phyloP scores from a whole-genome alignment of 176 grass and related monocot species.

The Coix lacrymajobi region DNA sequence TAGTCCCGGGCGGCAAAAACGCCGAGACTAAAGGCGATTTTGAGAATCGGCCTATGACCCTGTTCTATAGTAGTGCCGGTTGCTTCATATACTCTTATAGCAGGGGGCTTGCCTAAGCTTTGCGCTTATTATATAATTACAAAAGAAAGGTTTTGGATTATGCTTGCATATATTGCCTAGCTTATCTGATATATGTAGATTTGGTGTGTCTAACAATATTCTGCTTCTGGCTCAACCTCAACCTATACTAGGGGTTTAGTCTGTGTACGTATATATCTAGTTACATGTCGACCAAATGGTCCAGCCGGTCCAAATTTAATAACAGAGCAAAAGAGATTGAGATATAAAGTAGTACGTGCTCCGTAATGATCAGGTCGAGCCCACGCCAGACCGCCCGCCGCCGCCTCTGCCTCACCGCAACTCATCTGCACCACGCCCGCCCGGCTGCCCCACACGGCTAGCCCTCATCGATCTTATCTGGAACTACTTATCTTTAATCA shows the following conservation, averaged over 20 bases:
- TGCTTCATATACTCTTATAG: no score
- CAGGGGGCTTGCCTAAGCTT: no score
- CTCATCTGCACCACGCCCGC: background rate
- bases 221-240: background rate
- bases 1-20: no score
- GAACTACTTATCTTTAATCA: background rate
- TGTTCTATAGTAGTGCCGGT: no score
- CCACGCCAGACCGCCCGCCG: slow-evolving; percentile 38
- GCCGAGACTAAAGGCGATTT: no score
- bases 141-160: background rate
- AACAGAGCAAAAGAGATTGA: background rate
- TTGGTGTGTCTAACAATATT: background rate
- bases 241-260: background rate
- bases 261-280: background rate
- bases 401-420: slow-evolving; percentile 2
- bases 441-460: background rate
- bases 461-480: background rate
- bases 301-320: background rate
- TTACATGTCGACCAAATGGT: background rate
- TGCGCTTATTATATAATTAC: no score
- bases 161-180: background rate
- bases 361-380: slow-evolving; percentile 36
- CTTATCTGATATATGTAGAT: background rate
- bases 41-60: no score
- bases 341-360: background rate